Evolutionary conservation across 352 stramenopile genomes (phyloP), one percentile per base, ranked within the genome.

Genomic region (Phytophthora pini): DNA sequence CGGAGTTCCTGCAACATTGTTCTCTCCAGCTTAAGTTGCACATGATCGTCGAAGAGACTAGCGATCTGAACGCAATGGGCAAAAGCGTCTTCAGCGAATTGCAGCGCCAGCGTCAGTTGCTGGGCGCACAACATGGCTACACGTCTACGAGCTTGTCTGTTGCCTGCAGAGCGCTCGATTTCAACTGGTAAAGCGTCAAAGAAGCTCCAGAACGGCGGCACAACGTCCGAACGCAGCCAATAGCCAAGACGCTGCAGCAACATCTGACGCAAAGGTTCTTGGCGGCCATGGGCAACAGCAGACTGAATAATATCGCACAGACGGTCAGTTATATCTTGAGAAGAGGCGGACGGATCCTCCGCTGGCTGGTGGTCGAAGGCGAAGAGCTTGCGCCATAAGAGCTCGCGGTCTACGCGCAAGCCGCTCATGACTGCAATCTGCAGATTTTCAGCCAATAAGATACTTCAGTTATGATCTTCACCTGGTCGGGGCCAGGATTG

Each of bases 11-110:
- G 72, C 36, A 89, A 61, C 79, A 90, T 89, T 4, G 57, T 45
- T 5, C 17, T 11, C 27, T 51, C 31, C 8, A 4, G 52, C 9
- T 44, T 62, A 48, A 34, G 39, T 54, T 71, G 62, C 46, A 52
- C 49, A 10, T 61, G 20, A 41, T 71, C 68, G 47, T 89, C 80
- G 51, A 89, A 82, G 15, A 91, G 62, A 54, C 80, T 89, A 6
- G 78, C 70, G 34, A 93, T 66, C 61, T 90, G 73, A 6, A 90
- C 77, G 43, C 84, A 92, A 44, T 88, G 80, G 9, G 78, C 61
- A 61, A 92, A 88, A 41, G 84, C 84, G 48, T 92, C 84, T 54
- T 86, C 76, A 2, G 81, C 84, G 49, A 90, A 89, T 61, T 90
- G 79, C 64, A 92, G 79, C 51, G 81, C 84, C 40, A 92, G 64